phyloP scores from a whole-genome alignment of 768 basidiomycete species.

The Suillus spraguei region DNA sequence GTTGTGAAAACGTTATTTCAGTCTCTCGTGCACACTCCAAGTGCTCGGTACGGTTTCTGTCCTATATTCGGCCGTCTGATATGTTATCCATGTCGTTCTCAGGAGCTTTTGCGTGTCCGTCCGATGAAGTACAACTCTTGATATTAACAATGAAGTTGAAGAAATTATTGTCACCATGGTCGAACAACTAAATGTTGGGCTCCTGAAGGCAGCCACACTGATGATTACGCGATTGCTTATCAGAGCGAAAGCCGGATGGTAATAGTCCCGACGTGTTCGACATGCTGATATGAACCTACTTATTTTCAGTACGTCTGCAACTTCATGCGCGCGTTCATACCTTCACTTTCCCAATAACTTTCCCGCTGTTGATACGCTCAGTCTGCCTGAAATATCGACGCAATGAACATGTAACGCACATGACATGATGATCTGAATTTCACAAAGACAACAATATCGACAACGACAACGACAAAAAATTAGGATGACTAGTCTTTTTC shows the following conservation, averaged over 20 bases:
- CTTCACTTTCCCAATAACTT: not conserved
- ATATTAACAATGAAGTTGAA: too few species aligned
- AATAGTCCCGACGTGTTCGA: not conserved
- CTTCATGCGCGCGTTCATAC: not conserved
- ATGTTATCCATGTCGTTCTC: not conserved
- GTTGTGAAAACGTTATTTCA: conserved; percentile 12
- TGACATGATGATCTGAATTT: not conserved
- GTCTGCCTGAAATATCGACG: not conserved
- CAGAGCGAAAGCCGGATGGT: not conserved
- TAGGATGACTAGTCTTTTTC: not conserved
- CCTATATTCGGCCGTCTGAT: not conserved
- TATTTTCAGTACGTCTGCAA: not conserved
- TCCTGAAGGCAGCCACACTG: not conserved
- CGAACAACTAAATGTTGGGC: not conserved
- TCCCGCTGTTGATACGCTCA: not conserved
- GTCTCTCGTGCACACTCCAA: conserved; percentile 8
- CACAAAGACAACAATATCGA: not conserved
- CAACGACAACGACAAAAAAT: not conserved
- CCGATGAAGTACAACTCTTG: not conserved
- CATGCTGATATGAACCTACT: not conserved
- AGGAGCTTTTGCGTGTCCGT: not conserved
- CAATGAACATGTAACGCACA: not conserved
- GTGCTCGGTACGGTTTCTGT: conserved; percentile 5
- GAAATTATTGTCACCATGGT: not conserved
- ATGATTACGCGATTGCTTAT: not conserved